Percentiles rank a stretch among this genome's conserved stretches.
Conservation (phyloP, 805 yeast genomes). For the Yarrowia yakushimensis region DNA sequence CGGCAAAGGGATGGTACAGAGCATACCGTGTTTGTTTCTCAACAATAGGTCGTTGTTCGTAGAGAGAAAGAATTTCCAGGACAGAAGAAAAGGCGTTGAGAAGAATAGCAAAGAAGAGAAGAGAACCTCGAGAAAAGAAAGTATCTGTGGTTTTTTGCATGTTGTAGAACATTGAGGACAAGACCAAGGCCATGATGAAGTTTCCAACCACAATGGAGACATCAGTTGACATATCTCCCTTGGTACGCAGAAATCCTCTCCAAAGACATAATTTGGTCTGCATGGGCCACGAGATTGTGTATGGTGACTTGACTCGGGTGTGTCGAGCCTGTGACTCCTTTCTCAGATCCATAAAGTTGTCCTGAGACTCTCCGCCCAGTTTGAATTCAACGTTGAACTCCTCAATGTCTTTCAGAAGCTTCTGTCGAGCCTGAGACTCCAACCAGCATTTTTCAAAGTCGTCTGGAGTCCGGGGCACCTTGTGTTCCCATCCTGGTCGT, state of each 20-base stretch:
- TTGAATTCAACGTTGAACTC: not conserved
- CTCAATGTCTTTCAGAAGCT: constrained; percentile 35
- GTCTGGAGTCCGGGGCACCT: not conserved
- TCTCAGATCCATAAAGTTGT: not conserved
- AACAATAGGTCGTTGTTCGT: constrained; percentile 51
- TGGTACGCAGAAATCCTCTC: constrained; percentile 51
- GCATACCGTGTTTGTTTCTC: constrained; percentile 59
- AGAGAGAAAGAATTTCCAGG: constrained; percentile 45
- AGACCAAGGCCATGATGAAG: constrained; percentile 49
- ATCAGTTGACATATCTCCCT: constrained; percentile 51
- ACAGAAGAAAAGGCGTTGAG: constrained; percentile 47
- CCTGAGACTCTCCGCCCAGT: not conserved
- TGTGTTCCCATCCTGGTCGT: not conserved
- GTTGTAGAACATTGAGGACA: constrained; percentile 55
- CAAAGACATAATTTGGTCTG: constrained; percentile 28
- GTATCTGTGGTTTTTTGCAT: constrained; percentile 49
- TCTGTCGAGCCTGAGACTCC: constrained; percentile 43
- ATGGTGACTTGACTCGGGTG: not conserved
- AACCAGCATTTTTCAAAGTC: constrained; percentile 37
- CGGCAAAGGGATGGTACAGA: constrained; percentile 59
- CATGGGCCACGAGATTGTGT: constrained; percentile 1
- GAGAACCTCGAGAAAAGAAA: constrained; percentile 55
- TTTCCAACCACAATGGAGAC: constrained; percentile 46
- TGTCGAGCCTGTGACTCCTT: constrained; percentile 1
- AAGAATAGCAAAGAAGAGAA: constrained; percentile 54